Evolutionary conservation across 805 yeast species (phyloP), one percentile per base, ranked within the genome.

Genomic region (Starmerella geochares): DNA sequence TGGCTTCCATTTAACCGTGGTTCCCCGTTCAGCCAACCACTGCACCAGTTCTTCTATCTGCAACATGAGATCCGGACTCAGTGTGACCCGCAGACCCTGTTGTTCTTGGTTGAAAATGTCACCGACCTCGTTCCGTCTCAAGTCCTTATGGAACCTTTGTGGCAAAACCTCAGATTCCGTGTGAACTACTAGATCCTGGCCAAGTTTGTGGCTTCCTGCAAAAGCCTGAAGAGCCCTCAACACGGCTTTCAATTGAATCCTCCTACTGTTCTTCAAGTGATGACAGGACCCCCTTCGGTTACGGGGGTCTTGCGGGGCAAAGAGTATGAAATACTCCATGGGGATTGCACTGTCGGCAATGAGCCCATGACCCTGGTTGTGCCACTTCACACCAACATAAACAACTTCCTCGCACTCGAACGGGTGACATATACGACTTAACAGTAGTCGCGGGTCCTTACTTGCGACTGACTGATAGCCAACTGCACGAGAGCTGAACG

Each of bases 301-400:
- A 5, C 44, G 21, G n/a, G 44, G 17, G 16, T 40, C 44, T 3
- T 20, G 44, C n/a, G 44, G 44, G n/a, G n/a, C 44, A 13, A 40
- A 40, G n/a, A 25, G 13, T 25, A 40, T 27, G 33, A 25, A 40
- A 19, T 25, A 40, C 35, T 40, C 44, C 23, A 27, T 8, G 6
- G 44, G 44, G 23, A 40, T 25, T 6, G 23, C n/a, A 17, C 24
- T 16, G 44, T 40, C 44, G 8, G 44, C 23, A 3, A 20, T 8
- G 23, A 25, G 16, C 24, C 44, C 44, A 10, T 16, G 8, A 19
- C 17, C 6, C 23, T 40, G 21, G 8, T 16, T 40, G 11, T n/a
- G 33, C 44, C 44, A 40, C 16, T 27, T 40, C 16, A 40, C 44
- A 13, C 33, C 44, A 8, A 40, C 33, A 20, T 40, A 27, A 10